A percentile compares a stretch with the other conserved stretches of the same genome.
phyloP scores from a whole-genome alignment of 495 filamentous ascomycete species.

The Lophiostoma macrostomum region DNA sequence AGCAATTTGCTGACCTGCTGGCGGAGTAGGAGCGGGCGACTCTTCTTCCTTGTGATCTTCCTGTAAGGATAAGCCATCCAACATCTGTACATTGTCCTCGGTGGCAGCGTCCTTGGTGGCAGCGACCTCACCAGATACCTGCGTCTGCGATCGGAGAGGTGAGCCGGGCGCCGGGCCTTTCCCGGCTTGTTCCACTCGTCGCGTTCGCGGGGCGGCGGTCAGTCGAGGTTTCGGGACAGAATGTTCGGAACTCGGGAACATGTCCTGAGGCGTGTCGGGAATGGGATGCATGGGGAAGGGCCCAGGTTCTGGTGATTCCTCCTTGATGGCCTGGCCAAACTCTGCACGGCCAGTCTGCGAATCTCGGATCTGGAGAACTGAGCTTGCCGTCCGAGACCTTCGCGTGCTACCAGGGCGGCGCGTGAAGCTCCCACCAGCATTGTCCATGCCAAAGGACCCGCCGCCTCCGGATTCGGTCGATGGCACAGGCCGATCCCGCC shows the following conservation, averaged over 20 bases:
- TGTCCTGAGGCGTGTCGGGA: constrained; percentile 5
- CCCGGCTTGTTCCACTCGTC: too few relatives aligned
- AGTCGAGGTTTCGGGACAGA: constrained; percentile 2
- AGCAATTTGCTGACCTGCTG: too few relatives aligned
- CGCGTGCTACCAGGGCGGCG: neutral
- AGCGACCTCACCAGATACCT: too few relatives aligned
- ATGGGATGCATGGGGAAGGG: neutral
- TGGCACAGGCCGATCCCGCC: constrained; percentile 19
- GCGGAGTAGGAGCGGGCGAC: too few relatives aligned
- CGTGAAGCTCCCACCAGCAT: neutral
- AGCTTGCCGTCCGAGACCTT: constrained; percentile 1
- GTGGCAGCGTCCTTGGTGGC: too few relatives aligned
- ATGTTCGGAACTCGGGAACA: neutral
- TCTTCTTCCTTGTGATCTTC: too few relatives aligned
- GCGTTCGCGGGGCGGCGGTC: too few relatives aligned
- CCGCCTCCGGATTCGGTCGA: constrained; percentile 22
- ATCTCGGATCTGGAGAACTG: constrained; percentile 4
- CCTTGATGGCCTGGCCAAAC: constrained; percentile 5
- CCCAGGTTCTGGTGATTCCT: constrained; percentile 21
- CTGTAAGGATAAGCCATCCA: too few relatives aligned
- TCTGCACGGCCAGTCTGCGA: constrained; percentile 9
- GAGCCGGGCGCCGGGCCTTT: too few relatives aligned
- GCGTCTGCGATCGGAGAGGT: too few relatives aligned
- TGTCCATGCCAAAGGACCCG: neutral
- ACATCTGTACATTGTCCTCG: too few relatives aligned